Percentiles rank a stretch among this genome's conserved stretches.
These are phyloP conservation scores for Rauvolfia tetraphylla DNA, from an alignment of 257 asterid genomes.

Conservation along the genomic window DNA sequence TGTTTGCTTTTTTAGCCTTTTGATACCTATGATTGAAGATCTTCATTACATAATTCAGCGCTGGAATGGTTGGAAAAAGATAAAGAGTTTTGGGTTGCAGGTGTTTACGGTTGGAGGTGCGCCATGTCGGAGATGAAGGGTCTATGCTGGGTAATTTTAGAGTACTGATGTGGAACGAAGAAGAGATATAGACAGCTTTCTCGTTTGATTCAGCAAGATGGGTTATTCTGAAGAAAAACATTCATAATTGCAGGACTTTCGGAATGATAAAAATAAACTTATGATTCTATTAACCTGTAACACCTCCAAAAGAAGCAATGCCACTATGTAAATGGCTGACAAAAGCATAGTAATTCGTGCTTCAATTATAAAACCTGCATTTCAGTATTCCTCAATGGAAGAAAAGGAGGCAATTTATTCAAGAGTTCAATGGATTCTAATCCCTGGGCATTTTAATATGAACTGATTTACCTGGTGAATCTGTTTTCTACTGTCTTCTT, in stretches of 20 bases:
- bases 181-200: background rate
- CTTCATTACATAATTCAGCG: background rate
- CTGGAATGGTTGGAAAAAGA: background rate
- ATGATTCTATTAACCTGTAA: background rate
- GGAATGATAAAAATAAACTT: background rate
- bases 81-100: background rate
- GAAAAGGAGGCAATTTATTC: background rate
- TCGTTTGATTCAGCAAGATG: background rate
- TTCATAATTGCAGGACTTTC: background rate
- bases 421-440: background rate
- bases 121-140: background rate
- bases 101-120: background rate
- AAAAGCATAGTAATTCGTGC: background rate
- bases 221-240: background rate
- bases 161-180: background rate
- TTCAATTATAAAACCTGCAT: background rate
- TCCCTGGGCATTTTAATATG: background rate
- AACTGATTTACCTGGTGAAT: background rate
- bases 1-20: background rate
- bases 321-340: background rate
- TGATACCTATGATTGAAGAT: background rate
- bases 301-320: background rate
- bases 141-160: no score
- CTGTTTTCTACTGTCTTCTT: background rate
- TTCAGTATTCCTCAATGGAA: background rate